Evolutionary conservation across 2,329 filamentous ascomycete species (phyloP).

Genomic region (Penicillium fuscoglaucum): DNA sequence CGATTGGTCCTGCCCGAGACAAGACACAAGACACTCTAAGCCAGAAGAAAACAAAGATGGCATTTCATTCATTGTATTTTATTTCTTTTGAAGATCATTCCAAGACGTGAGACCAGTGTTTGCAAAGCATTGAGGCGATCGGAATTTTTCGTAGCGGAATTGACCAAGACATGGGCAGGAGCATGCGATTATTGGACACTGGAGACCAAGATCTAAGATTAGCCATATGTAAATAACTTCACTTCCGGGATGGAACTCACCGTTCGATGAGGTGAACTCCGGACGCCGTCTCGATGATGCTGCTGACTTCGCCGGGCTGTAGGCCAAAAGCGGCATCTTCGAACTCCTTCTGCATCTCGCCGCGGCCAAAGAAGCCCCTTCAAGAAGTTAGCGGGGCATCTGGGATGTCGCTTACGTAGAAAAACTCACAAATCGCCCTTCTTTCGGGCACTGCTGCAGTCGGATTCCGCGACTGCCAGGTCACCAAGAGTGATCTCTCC

Average conservation of each 20-base stretch:
- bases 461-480: slow-evolving; percentile 82
- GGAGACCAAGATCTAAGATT: neutral
- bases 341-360: slow-evolving; percentile 99
- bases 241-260: slow-evolving; percentile 52
- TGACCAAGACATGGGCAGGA: neutral
- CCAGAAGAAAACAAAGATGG: neutral
- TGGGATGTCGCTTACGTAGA: neutral
- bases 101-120: neutral
- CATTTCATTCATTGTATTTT: slow-evolving; percentile 3
- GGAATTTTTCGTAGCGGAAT: neutral
- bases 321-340: slow-evolving; percentile 94
- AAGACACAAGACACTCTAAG: neutral
- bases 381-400: neutral
- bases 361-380: slow-evolving; percentile 84
- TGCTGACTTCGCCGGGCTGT: slow-evolving; percentile 81
- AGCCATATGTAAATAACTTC: neutral
- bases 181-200: slow-evolving; percentile 1
- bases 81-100: slow-evolving; percentile 1
- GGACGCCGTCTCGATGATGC: slow-evolving; percentile 86
- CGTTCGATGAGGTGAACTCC: slow-evolving; percentile 95
- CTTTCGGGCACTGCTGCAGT: slow-evolving; percentile 95
- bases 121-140: slow-evolving; percentile 4
- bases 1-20: slow-evolving; percentile 1
- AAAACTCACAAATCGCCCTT: slow-evolving; percentile 74
- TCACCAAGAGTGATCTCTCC: slow-evolving; percentile 73